Evolutionary conservation across 495 filamentous ascomycete genomes (phyloP), one percentile per base, ranked within the genome.

Genomic region (Penicillium samsonianum): DNA sequence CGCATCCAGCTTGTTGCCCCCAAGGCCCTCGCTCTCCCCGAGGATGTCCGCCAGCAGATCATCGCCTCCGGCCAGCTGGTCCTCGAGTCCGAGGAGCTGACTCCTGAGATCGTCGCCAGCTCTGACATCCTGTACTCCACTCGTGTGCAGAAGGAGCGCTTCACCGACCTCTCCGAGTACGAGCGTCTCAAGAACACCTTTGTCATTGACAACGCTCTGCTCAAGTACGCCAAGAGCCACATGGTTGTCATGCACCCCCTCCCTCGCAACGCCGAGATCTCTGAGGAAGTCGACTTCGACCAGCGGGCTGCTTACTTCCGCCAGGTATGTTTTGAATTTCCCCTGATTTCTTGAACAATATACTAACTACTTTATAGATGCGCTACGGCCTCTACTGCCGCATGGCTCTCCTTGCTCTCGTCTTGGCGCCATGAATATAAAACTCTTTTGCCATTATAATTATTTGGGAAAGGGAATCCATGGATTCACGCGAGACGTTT

Each of bases 221-320:
- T 98, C 64, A 93, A 90, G 77, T 80, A 90, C 67, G 91, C 95
- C 41, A 98, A 98, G 85, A 77, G 77, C 67, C 89, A 87, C 64
- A 96, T 94, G 85, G 78, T 95, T 40, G 88, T 98, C 58, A 84
- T 98, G 87, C 94, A 98, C 80, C 94, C 94, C 57, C 79, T 98
- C 70, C 94, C 95, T 48, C 81, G 94, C 56, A 97, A 96, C 61
- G 84, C 84, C 51, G 94, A 98, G 82, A 87, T 98, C 61, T 82
- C 85, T 11, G 91, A 96, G 78, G 94, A 98, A 78, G 90, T 98
- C 23, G 94, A 98, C 72, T 95, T 92, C 77, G 94, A 98, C 79
- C 90, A 93, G 73, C 80, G 94, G 67, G 93, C 94, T 33, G 94
- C 95, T 54, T 98, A 98, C 80, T 98, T 98, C 75, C 86, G 94